Conservation (phyloP, 2,329 filamentous ascomycete genomes). For the Ophiostoma montium region DNA sequence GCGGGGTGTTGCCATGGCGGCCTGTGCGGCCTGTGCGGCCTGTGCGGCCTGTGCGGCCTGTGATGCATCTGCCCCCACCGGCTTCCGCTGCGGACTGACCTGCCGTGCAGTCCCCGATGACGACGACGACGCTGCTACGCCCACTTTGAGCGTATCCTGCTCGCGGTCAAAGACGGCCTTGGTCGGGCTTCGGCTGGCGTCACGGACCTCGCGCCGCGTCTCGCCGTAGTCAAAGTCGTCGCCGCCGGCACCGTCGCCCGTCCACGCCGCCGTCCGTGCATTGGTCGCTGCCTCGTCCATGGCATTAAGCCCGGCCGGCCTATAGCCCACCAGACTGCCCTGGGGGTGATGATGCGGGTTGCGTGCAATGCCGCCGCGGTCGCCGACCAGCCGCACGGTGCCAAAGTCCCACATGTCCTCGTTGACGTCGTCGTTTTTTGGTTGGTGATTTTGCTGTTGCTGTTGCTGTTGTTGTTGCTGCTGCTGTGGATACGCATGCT, state of each 20-base stretch:
- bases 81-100: conserved; percentile 45
- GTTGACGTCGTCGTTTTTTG: conserved; percentile 28
- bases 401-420: conserved; percentile 99
- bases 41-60: conserved; percentile 17
- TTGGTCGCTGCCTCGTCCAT: conserved; percentile 78
- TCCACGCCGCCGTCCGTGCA: conserved; percentile 46
- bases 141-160: conserved; percentile 40
- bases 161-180: conserved; percentile 32
- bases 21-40: conserved; percentile 16
- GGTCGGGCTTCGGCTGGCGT: conserved; percentile 36
- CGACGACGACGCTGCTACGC: conserved; percentile 19
- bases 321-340: conserved; percentile 17
- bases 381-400: conserved; percentile 70
- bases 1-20: conserved; percentile 12
- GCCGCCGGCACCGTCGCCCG: conserved; percentile 32
- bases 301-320: conserved; percentile 44
- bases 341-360: not conserved
- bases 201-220: conserved; percentile 22
- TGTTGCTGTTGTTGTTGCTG: conserved; percentile 26
- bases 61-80: conserved; percentile 30
- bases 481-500: conserved; percentile 23
- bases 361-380: conserved; percentile 37
- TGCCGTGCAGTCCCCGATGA: conserved; percentile 33
- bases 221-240: conserved; percentile 42
- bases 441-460: conserved; percentile 1